Base-by-base conservation (phyloP, 2,329 filamentous ascomycete species). In the Fusarium austroafricanum region DNA sequence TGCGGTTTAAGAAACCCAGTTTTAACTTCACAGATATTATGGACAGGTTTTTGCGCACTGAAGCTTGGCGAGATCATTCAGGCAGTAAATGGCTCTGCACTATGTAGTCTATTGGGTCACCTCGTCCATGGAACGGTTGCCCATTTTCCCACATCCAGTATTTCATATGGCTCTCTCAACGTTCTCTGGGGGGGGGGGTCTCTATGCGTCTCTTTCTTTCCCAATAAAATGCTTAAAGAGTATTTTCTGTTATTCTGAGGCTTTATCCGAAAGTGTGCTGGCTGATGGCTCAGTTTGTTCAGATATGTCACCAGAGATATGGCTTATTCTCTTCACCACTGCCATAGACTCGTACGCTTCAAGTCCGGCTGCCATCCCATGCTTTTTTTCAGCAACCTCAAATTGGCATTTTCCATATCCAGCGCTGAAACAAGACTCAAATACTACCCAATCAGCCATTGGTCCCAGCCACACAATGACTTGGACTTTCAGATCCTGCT, bases 391-490 rank as follows among this genome's bases (percentile, higher is more conserved):
- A 26, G 43, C 39, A 35, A 71, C 28, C n/a, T 26, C 20, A 26
- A 73, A 73, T 3, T 49, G 26, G 1, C 42, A 15, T 14, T 5
- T 38, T 17, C 28, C 33, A 10, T 59, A n/a, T 14, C 40, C 26
- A 5, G 28, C 28, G 20, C 15, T 18, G 44, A 75, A 73, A 35
- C 66, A 75, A 12, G 55, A 23, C 44, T 63, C 47, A 49, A 74
- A 75, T 4, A 71, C 61, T 9, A 57, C 56, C 74, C 74, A 75
- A 31, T 75, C 74, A 9, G 64, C 70, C 52, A 61, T 46, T 11
- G 74, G 74, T 3, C 74, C 74, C 2, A 75, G 33, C 72, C 72
- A 75, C 5, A 75, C 55, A 23, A 74, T 50, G 12, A 52, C 45
- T 9, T 50, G 18, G 7, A 73, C 45, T 11, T 37, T 38, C 5